Evolutionary conservation across 257 asterid genomes (phyloP), one percentile per base, ranked within the genome.

Genomic region (Lantana camara): DNA sequence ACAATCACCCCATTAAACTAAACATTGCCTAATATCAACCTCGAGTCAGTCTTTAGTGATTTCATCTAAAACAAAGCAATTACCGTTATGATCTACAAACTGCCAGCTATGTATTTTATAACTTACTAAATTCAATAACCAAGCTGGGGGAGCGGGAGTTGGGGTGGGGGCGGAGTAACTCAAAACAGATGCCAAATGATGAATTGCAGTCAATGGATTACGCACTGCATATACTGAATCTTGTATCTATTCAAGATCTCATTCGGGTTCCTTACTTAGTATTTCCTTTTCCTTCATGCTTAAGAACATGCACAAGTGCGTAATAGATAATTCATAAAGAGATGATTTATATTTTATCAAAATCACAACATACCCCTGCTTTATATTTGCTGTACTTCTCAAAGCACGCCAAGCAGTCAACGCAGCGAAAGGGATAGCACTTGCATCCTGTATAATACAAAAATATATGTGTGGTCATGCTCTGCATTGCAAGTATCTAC

Each of bases 321-420:
- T 53, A 7, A 23, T 37, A 37, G 16, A 50, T 29, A 46, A 27
- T 45, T 16, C 20, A 50, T 17, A 57, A 55, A 63, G 22, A 64
- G 57, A 72, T 56, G 10, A 53, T 38, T 44, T 53, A 53, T 45
- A 70, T 50, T 54, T 7, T n/a, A 47, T 56, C 7, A 68, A 24
- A 1, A 38, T n/a, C 5, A 55, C 34, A 60, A 54, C 85, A 32
- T 94, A 94, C 99, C 96, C 96, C 60, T 66, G 61, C 57, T 73
- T 75, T 59, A 88, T 86, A 66, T 85, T 79, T 63, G 97, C 97
- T 47, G 92, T 90, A 79, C 95, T 72, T 77, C 78, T 81, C 57
- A 94, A 68, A n/a, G 99, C 97, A 62, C 96, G 96, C 97, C 99
- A 94, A 72, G 99, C 99, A 74, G 99, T 94, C 82, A 94, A 72